phyloP scores from a whole-genome alignment of 345 rosid species.

The Stellera chamaejasme region DNA sequence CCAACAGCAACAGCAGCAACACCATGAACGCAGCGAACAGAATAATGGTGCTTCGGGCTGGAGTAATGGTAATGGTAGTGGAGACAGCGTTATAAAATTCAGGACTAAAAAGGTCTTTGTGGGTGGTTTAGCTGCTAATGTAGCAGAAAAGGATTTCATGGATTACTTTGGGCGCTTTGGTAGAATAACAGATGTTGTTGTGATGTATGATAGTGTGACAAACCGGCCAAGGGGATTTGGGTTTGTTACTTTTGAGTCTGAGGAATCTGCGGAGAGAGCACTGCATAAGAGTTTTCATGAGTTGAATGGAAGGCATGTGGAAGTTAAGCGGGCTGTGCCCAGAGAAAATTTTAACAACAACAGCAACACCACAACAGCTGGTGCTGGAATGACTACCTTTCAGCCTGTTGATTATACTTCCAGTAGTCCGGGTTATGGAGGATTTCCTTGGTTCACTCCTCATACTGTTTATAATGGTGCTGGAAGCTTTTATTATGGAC shows the following conservation, averaged over 20 bases:
- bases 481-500: constrained; percentile 29
- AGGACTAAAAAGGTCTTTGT: constrained; percentile 71
- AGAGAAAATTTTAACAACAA: constrained; percentile 46
- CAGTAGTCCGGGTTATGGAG: constrained; percentile 27
- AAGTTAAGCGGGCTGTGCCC: constrained; percentile 82
- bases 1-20: constrained; percentile 23
- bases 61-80: constrained; percentile 18
- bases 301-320: constrained; percentile 54
- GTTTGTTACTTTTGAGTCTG: constrained; percentile 64
- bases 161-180: constrained; percentile 71
- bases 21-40: constrained; percentile 13
- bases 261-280: constrained; percentile 61
- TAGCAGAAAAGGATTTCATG: constrained; percentile 62
- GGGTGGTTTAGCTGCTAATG: constrained; percentile 64
- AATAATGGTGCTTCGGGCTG: constrained; percentile 17
- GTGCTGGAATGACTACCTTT: constrained; percentile 10
- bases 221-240: constrained; percentile 87
- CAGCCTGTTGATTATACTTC: constrained; percentile 21
- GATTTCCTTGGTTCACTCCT: constrained; percentile 18
- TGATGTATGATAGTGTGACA: constrained; percentile 65
- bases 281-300: constrained; percentile 55
- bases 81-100: constrained; percentile 6
- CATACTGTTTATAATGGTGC: constrained; percentile 20
- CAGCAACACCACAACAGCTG: constrained; percentile 11
- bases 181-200: constrained; percentile 65